These are phyloP conservation scores for Xylariaceae sp. DNA, from an alignment of 2,329 filamentous ascomycete species.

Conservation along the genomic window DNA sequence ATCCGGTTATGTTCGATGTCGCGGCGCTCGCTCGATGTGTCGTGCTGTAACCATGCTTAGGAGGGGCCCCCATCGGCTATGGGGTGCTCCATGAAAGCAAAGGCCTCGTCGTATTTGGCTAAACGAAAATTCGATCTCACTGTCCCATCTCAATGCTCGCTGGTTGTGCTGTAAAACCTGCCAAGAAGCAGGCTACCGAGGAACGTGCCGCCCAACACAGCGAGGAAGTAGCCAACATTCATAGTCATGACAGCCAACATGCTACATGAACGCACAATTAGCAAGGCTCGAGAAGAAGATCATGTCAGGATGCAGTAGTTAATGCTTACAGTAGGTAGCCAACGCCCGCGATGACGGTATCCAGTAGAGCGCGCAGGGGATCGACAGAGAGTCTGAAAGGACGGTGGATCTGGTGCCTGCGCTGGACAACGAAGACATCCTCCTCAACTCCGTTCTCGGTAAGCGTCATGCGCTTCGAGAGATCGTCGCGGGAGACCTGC, in stretches of 20 bases:
- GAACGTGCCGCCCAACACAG: slow-evolving; percentile 50
- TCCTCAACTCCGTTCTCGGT: slow-evolving; percentile 77
- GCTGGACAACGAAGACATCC: slow-evolving; percentile 67
- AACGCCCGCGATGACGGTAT: slow-evolving; percentile 30
- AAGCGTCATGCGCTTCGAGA: slow-evolving; percentile 60
- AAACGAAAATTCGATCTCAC: not conserved
- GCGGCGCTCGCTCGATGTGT: not conserved
- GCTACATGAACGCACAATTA: slow-evolving; percentile 27
- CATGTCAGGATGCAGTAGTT: not conserved
- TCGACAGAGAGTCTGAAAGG: slow-evolving; percentile 78
- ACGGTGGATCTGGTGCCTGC: slow-evolving; percentile 51
- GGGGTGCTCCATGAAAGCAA: slow-evolving; percentile 1
- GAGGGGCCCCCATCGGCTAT: not conserved
- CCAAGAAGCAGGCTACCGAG: slow-evolving; percentile 79
- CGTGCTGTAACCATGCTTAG: not conserved
- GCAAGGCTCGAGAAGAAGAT: not conserved
- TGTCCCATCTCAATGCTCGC: slow-evolving; percentile 22
- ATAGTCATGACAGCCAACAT: slow-evolving; percentile 35
- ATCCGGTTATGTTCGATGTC: not conserved
- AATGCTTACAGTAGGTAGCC: slow-evolving; percentile 32
- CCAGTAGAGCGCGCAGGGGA: slow-evolving; percentile 29
- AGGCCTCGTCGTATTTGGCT: not conserved
- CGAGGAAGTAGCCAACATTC: slow-evolving; percentile 33
- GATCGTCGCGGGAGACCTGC: slow-evolving; percentile 52
- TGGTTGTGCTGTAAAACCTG: slow-evolving; percentile 45